phyloP scores from a whole-genome alignment of 768 basidiomycete genomes.

The Leccinum subtestaceum region DNA sequence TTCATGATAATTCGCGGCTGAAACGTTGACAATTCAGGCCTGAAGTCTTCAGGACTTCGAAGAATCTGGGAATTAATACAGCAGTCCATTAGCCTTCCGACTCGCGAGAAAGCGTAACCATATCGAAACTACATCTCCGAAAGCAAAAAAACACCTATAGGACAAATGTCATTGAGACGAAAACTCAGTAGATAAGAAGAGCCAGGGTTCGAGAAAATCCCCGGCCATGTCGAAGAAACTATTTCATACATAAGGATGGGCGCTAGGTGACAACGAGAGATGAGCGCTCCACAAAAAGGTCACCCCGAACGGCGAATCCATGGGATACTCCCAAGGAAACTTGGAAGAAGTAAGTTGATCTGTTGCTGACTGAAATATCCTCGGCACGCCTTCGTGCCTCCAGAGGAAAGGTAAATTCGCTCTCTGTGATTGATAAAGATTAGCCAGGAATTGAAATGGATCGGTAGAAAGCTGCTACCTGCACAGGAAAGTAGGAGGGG shows the following conservation, averaged over 20 bases:
- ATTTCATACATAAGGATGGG: no score
- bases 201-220: no score
- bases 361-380: conserved; percentile 47
- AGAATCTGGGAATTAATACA: neutral
- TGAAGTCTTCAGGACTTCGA: neutral
- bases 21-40: neutral
- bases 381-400: conserved; percentile 53
- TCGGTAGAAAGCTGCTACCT: conserved; percentile 6
- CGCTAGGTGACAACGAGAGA: no score
- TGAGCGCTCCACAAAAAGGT: conserved; percentile 1
- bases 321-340: conserved; percentile 45
- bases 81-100: no score
- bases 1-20: neutral
- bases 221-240: no score
- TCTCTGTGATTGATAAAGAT: conserved; percentile 35
- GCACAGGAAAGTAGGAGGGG: conserved; percentile 28
- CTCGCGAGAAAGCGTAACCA: no score
- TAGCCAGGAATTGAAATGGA: neutral
- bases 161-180: no score
- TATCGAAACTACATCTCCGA: no score
- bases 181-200: no score
- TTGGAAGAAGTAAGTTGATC: conserved; percentile 52
- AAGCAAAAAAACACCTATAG: no score
- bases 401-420: conserved; percentile 49
- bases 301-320: conserved; percentile 27